These are phyloP conservation scores for Colletotrichum simmondsii DNA, from an alignment of 2,329 filamentous ascomycete genomes.

Conservation along the genomic window DNA sequence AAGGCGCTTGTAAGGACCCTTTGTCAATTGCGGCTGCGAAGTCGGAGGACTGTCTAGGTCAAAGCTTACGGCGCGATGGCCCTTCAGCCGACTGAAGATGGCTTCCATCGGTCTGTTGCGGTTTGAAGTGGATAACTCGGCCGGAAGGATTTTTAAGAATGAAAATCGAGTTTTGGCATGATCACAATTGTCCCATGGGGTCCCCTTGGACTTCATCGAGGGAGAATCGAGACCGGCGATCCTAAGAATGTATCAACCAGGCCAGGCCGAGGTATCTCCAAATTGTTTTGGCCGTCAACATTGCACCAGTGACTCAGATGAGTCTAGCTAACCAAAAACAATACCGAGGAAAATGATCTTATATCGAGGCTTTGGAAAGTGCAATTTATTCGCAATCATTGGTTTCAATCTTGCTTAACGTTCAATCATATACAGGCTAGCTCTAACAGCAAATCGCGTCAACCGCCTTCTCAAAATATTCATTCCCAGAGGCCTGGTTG, in stretches of 20 bases:
- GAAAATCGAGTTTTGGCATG: not conserved
- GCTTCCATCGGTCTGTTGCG: constrained; percentile 26
- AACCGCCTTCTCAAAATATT: not conserved
- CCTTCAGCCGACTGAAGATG: constrained; percentile 6
- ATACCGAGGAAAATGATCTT: not conserved
- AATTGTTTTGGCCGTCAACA: not conserved
- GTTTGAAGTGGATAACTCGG: constrained; percentile 13
- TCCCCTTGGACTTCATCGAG: not conserved
- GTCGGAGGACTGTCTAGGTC: constrained; percentile 10
- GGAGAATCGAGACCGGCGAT: not conserved
- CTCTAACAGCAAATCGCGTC: not conserved
- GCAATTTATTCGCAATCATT: too few relatives aligned
- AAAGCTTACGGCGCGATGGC: not conserved
- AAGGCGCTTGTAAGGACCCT: constrained; percentile 5
- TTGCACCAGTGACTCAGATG: not conserved
- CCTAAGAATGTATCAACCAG: not conserved
- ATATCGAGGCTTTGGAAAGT: too few relatives aligned
- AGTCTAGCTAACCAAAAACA: not conserved
- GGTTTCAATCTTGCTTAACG: too few relatives aligned
- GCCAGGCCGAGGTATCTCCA: not conserved
- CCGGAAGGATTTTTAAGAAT: not conserved
- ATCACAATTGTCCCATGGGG: not conserved
- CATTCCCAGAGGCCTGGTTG: not conserved
- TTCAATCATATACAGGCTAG: too few relatives aligned
- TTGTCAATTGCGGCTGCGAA: constrained; percentile 8